Evolutionary conservation across 2,329 filamentous ascomycete genomes (phyloP).

Genomic region (Aspergillus candidus): DNA sequence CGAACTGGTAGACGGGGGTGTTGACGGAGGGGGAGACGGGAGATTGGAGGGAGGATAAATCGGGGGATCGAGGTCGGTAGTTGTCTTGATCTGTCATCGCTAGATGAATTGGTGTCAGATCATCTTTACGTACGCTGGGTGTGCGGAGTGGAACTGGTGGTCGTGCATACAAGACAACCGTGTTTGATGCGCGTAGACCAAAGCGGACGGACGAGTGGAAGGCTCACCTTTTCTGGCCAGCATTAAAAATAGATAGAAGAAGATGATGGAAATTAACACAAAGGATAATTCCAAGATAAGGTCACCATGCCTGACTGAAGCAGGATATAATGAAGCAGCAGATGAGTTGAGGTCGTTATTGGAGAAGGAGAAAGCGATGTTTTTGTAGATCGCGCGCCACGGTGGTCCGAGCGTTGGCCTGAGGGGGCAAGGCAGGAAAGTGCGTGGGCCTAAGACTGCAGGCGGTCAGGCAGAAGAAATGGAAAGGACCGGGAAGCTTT

Average conservation of each 20-base stretch:
- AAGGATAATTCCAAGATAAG: not conserved
- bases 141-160: not conserved
- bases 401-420: conserved; percentile 12
- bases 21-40: conserved; percentile 32
- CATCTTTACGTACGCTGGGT: not conserved
- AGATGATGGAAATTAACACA: not conserved
- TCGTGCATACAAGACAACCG: too few species aligned
- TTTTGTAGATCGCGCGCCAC: conserved; percentile 11
- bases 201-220: too few species aligned
- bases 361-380: conserved; percentile 1
- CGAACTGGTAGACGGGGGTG: conserved; percentile 25
- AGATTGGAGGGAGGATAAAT: conserved; percentile 46
- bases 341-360: not conserved
- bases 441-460: conserved; percentile 14
- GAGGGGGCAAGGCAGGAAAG: conserved; percentile 3
- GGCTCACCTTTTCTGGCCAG: too few species aligned
- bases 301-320: conserved; percentile 1
- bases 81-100: conserved; percentile 42
- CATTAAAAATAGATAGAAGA: not conserved
- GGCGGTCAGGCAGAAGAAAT: conserved; percentile 13
- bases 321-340: not conserved
- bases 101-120: conserved; percentile 19
- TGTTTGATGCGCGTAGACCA: too few species aligned
- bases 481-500: conserved; percentile 12
- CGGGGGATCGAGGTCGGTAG: conserved; percentile 45